phyloP scores from a whole-genome alignment of 768 basidiomycete species.

The Hemileccinum impolitum region DNA sequence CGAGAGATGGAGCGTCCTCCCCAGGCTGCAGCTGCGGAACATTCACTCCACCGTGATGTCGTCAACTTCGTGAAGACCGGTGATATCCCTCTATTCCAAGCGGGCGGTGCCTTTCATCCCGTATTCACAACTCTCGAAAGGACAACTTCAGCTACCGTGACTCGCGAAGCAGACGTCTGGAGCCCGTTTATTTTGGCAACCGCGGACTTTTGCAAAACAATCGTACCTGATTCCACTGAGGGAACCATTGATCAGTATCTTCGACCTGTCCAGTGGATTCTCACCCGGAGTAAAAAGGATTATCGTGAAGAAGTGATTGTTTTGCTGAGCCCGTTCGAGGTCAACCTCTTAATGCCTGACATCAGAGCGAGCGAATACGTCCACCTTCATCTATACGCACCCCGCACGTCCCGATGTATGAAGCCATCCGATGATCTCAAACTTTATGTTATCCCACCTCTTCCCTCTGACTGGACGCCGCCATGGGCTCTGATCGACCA shows the following conservation, averaged over 20 bases:
- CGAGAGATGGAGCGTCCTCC: not conserved
- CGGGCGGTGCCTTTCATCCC: not conserved
- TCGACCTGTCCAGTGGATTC: conserved; percentile 4
- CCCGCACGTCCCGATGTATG: conserved; percentile 35
- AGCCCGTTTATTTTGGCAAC: not conserved
- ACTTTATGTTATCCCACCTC: conserved; percentile 7
- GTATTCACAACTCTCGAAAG: not conserved
- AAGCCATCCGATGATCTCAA: conserved; percentile 33
- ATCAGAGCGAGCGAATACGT: conserved; percentile 33
- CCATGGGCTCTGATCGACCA: conserved; percentile 6
- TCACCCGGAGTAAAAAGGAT: not conserved
- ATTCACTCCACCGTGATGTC: conserved; percentile 2
- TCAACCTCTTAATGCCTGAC: conserved; percentile 27
- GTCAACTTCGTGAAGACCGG: not conserved
- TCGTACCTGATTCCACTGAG: not conserved
- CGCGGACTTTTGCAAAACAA: conserved; percentile 1
- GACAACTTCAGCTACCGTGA: not conserved
- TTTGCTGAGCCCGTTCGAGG: conserved; percentile 4
- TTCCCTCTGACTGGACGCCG: conserved; percentile 1
- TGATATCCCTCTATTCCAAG: not conserved
- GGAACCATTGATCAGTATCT: not conserved
- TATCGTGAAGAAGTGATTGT: not conserved
- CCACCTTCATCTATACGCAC: conserved; percentile 40
- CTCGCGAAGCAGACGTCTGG: not conserved
- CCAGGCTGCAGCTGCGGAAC: not conserved